These are phyloP conservation scores for Luffa aegyptiaca DNA, from an alignment of 306 rosid genomes.

Conservation along the genomic window DNA sequence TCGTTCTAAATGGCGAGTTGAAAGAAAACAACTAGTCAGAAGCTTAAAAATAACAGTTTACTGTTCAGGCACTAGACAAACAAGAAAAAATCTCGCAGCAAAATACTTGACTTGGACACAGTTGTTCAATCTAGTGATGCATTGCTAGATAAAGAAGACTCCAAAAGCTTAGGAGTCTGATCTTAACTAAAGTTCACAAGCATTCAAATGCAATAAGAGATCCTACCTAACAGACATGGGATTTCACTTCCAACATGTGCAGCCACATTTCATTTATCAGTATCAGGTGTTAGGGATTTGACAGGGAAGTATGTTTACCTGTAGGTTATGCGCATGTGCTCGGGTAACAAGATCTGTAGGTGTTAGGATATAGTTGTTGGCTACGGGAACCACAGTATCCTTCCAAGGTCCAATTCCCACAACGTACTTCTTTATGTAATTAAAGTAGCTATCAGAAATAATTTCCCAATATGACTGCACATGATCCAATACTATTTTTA, in stretches of 20 bases:
- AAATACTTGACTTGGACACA: too few species aligned
- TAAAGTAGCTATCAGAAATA: slow-evolving; percentile 60
- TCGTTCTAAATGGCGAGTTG: too few species aligned
- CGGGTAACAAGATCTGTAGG: slow-evolving; percentile 67
- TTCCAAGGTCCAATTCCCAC: slow-evolving; percentile 97
- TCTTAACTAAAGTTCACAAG: background rate
- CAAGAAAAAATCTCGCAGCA: too few species aligned
- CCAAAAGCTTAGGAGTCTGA: too few species aligned
- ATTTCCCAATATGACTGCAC: slow-evolving; percentile 92
- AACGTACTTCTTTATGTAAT: slow-evolving; percentile 59
- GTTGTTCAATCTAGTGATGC: too few species aligned
- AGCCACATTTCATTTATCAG: background rate
- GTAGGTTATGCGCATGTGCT: slow-evolving; percentile 79
- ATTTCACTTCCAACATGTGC: background rate
- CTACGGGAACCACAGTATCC: slow-evolving; percentile 64
- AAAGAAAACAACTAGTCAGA: too few species aligned
- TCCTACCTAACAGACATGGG: background rate
- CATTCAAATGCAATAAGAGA: background rate
- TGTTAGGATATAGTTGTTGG: slow-evolving; percentile 31
- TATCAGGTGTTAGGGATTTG: slow-evolving; percentile 1
- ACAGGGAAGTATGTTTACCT: slow-evolving; percentile 31
- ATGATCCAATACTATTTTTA: background rate
- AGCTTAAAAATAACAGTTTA: too few species aligned
- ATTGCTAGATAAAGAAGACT: too few species aligned
- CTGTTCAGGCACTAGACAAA: too few species aligned